Evolutionary conservation across 2,329 filamentous ascomycete species (phyloP), one percentile per base, ranked within the genome.

Genomic region (Clarireedia monteithiana): DNA sequence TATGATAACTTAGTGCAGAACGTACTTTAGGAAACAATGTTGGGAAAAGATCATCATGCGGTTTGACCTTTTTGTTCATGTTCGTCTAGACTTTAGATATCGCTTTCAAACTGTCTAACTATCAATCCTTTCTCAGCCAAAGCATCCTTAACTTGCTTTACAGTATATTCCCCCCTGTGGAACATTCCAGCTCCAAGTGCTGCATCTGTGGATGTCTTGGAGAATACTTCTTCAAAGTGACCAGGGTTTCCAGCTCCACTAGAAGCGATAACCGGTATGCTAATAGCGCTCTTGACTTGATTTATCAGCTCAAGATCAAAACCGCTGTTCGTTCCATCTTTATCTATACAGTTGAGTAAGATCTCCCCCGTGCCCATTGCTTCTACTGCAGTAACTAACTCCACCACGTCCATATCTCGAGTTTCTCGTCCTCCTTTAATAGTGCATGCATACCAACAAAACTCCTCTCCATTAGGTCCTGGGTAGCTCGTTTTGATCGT

Each of bases 391-490:
- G 82, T 84, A 9, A 86, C 84, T 9, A 99, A 81, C 74, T 97
- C 88, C 14, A 91, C 82, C 15, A 96, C 94, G 69, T 97, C 92
- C 63, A 97, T 78, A 70, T 97, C 91, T 58, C 91, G 83, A n/a
- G 88, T 91, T 74, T 97, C 92, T 59, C 94, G 85, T 6, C 94
- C 94, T 48, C 94, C 94, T 74, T 92, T 95, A 75, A 95, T 90
- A 6, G 94, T 99, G 74, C 94, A 97, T 57, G 94, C 91, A 71
- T 96, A 99, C 92, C 92, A 99, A 75, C 90, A 96, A 72, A 84
- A 87, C 52, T 77, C 75, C 71, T 96, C 89, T 27, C 91, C 91
- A 45, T 81, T 79, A 23, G 88, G 84, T 7, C 91, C 90, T 0
- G 83, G 84, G 59, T 76, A 80, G 0, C 73, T 69, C 0, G 92